phyloP scores from a whole-genome alignment of 176 grass and related monocot species.

The Musa itinerans region DNA sequence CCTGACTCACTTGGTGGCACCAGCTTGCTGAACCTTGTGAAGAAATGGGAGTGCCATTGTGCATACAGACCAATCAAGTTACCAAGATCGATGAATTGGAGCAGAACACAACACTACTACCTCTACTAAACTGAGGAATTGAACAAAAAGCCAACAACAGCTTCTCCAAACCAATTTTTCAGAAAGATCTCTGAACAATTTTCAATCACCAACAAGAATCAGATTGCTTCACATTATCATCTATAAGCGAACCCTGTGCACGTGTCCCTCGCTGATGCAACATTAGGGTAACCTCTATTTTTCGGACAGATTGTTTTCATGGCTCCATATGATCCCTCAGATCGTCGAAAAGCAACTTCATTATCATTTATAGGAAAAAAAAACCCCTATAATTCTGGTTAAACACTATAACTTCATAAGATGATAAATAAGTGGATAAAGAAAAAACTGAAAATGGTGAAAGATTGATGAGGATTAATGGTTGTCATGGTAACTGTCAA shows the following conservation, averaged over 20 bases:
- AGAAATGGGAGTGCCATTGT: slow-evolving; percentile 61
- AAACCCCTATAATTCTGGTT: too few species aligned
- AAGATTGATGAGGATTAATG: not conserved
- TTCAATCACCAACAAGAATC: not conserved
- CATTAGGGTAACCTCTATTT: too few species aligned
- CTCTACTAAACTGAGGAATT: not conserved
- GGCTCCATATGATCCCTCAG: too few species aligned
- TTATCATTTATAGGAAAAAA: too few species aligned
- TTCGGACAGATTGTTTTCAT: too few species aligned
- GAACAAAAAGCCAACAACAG: not conserved
- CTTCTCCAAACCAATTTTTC: not conserved
- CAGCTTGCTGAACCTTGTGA: slow-evolving; percentile 59
- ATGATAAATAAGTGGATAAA: too few species aligned
- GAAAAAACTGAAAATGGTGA: too few species aligned
- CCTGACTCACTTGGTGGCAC: slow-evolving; percentile 49
- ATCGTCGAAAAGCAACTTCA: too few species aligned
- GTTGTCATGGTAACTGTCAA: not conserved
- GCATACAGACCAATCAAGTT: slow-evolving; percentile 66
- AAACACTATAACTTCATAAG: too few species aligned
- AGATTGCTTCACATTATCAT: not conserved
- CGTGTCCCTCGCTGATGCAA: too few species aligned
- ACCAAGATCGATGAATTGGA: slow-evolving; percentile 62
- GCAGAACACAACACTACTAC: not conserved
- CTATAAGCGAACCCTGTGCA: not conserved
- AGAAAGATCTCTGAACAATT: too few species aligned